A percentile compares a stretch with the other conserved stretches of the same genome.
Evolutionary conservation across 1,139 yeast species (phyloP).

Genomic region (Debaryomyces psychrophilus): DNA sequence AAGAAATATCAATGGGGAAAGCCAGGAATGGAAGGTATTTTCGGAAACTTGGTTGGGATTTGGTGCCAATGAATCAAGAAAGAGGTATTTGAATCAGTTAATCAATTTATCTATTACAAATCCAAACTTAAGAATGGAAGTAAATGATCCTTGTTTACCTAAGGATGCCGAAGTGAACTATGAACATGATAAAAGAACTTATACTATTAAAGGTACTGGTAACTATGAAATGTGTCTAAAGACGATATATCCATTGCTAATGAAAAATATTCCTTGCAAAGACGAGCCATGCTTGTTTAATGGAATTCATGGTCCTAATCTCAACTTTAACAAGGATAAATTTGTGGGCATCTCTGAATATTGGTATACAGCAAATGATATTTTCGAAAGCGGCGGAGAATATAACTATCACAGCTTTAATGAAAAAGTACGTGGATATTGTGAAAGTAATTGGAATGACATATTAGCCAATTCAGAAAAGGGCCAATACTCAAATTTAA

Average conservation of each 20-base stretch:
- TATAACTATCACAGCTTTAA: constrained; percentile 66
- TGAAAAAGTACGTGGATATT: constrained; percentile 60
- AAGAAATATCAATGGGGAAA: constrained; percentile 60
- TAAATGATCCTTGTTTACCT: constrained; percentile 75
- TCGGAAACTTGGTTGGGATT: constrained; percentile 85
- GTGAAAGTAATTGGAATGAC: constrained; percentile 65
- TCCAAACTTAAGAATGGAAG: constrained; percentile 24
- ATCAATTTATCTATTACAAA: constrained; percentile 31
- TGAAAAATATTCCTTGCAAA: constrained; percentile 72
- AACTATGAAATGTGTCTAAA: constrained; percentile 67
- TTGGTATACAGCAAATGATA: constrained; percentile 85
- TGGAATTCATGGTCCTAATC: constrained; percentile 77
- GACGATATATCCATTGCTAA: constrained; percentile 67
- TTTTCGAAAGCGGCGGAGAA: constrained; percentile 76
- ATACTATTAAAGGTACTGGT: constrained; percentile 64
- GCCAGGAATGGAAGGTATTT: constrained; percentile 70
- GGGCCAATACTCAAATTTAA: constrained; percentile 54
- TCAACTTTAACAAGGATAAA: constrained; percentile 69
- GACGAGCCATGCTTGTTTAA: constrained; percentile 78
- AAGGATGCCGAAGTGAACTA: constrained; percentile 51
- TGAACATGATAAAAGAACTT: constrained; percentile 45
- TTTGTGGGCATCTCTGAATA: constrained; percentile 82
- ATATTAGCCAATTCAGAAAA: constrained; percentile 51
- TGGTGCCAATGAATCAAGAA: constrained; percentile 81
- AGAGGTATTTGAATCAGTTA: constrained; percentile 60